Evolutionary conservation across 179 eudicot genomes (phyloP).

Genomic region (Carnegiea gigantea): DNA sequence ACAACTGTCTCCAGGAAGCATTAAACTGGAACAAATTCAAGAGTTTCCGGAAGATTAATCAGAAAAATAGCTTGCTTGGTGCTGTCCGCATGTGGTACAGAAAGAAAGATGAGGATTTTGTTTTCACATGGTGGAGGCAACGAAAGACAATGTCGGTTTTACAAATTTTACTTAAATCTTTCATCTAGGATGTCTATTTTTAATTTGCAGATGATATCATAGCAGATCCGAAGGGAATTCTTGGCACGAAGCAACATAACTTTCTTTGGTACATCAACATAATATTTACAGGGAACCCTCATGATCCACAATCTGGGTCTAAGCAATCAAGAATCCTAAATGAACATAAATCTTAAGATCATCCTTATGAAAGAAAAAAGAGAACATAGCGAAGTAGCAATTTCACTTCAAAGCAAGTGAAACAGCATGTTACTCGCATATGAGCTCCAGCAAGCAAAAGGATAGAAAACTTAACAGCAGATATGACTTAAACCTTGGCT

Average conservation of each 20-base stretch:
- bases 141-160: neutral
- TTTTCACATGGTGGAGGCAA: neutral
- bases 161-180: neutral
- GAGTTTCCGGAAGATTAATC: no score
- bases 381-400: neutral
- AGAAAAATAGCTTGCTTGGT: no score
- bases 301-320: no score
- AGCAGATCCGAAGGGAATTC: neutral
- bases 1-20: no score
- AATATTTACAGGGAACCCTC: no score
- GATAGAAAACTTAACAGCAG: neutral
- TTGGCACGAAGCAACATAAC: neutral
- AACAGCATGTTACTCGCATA: neutral
- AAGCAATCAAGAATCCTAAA: neutral
- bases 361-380: neutral
- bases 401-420: neutral
- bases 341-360: neutral
- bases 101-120: no score
- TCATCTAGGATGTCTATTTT: neutral
- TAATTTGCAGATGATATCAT: neutral
- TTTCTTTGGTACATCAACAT: no score
- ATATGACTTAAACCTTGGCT: constrained; percentile 68
- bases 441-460: neutral
- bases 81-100: no score
- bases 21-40: no score